phyloP scores from a whole-genome alignment of 176 grass and related monocot species.

The Calamus simplicifolius region DNA sequence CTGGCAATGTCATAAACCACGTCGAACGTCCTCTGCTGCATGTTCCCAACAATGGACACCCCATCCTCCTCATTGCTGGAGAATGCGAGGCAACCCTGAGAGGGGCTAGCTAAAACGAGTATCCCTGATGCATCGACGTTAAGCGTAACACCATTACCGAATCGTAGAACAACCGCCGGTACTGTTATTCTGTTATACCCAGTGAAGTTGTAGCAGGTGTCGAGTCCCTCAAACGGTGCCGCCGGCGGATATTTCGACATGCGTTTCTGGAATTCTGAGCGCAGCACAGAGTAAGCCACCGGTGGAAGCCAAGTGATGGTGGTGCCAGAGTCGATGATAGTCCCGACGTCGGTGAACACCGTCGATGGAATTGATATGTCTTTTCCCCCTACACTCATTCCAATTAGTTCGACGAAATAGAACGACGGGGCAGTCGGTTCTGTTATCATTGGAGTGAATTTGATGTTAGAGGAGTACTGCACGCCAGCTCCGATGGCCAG shows the following conservation, averaged over 20 bases:
- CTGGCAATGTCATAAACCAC: neutral
- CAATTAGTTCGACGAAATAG: neutral
- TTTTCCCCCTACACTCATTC: neutral
- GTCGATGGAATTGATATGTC: neutral
- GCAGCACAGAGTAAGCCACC: neutral
- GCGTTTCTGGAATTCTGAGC: neutral
- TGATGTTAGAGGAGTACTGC: too few species aligned
- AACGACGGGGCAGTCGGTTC: too few species aligned
- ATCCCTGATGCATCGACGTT: neutral
- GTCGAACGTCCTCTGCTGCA: neutral
- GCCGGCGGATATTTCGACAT: neutral
- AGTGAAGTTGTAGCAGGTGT: constrained; percentile 6
- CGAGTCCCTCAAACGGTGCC: neutral
- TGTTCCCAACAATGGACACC: neutral
- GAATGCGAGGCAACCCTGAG: too few species aligned
- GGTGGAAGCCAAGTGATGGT: neutral
- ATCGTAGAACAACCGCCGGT: neutral
- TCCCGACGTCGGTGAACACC: neutral
- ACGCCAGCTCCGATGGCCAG: neutral
- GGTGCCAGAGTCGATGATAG: constrained; percentile 4
- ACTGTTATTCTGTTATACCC: neutral
- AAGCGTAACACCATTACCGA: neutral
- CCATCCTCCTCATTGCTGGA: too few species aligned
- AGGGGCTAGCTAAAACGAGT: neutral
- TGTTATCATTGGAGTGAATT: too few species aligned